Evolutionary conservation across 2,329 filamentous ascomycete genomes (phyloP).

Genomic region (Penicillium sp.): DNA sequence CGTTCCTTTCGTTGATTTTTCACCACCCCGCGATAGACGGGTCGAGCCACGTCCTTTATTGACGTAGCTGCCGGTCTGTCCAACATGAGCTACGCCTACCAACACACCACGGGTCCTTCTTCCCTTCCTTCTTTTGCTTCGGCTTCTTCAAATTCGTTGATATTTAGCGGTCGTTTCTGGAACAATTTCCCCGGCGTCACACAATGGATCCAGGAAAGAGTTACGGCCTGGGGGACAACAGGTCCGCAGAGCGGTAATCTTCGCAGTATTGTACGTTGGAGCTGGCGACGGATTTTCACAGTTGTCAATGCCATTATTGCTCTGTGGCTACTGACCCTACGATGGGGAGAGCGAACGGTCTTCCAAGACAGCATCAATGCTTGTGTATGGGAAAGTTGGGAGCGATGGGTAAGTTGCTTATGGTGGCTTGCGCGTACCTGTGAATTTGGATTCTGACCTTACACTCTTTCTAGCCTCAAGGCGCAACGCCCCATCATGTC

Average conservation of each 20-base stretch:
- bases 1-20: constrained; percentile 15
- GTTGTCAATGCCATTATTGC: constrained; percentile 61
- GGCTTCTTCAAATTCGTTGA: constrained; percentile 10
- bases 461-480: constrained; percentile 55
- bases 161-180: constrained; percentile 10
- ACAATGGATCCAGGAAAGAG: constrained; percentile 21
- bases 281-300: constrained; percentile 23
- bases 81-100: constrained; percentile 35
- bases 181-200: constrained; percentile 19
- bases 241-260: constrained; percentile 13
- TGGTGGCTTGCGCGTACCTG: too few relatives aligned
- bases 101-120: constrained; percentile 22
- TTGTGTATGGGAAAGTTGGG: constrained; percentile 84
- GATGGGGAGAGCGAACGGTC: constrained; percentile 78
- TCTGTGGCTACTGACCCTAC: constrained; percentile 69
- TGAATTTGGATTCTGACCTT: constrained; percentile 8
- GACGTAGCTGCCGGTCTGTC: constrained; percentile 3
- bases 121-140: constrained; percentile 24
- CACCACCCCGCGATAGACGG: constrained; percentile 10
- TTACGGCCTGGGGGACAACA: constrained; percentile 5
- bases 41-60: constrained; percentile 7
- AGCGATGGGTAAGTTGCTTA: constrained; percentile 67
- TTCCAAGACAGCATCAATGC: constrained; percentile 64
- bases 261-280: constrained; percentile 11
- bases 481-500: constrained; percentile 74